These are phyloP conservation scores for Cladosporium sp. DNA, from an alignment of 2,329 filamentous ascomycete genomes.

Conservation along the genomic window DNA sequence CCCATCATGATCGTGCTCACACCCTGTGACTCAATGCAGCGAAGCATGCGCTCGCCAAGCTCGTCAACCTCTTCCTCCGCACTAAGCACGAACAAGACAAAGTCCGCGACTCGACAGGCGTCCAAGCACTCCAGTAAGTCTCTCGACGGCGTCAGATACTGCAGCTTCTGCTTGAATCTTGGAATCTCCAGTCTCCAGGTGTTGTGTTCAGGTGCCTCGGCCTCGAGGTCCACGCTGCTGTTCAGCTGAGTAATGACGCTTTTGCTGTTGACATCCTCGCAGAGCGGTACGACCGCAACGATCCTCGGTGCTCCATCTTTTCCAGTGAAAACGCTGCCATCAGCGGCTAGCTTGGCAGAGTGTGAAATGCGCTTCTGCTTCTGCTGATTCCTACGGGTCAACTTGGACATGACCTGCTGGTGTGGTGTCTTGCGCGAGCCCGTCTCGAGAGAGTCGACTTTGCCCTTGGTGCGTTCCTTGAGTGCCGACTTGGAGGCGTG, in stretches of 20 bases:
- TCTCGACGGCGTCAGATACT: slow-evolving; percentile 72
- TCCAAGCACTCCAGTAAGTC: slow-evolving; percentile 77
- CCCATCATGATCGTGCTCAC: slow-evolving; percentile 87
- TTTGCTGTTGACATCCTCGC: slow-evolving; percentile 64
- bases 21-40: slow-evolving; percentile 87
- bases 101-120: slow-evolving; percentile 83
- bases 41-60: slow-evolving; percentile 77
- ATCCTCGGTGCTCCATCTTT: slow-evolving; percentile 82
- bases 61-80: slow-evolving; percentile 79
- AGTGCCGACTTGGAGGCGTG: slow-evolving; percentile 85
- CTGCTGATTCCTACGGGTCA: slow-evolving; percentile 91
- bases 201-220: slow-evolving; percentile 56
- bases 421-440: slow-evolving; percentile 81
- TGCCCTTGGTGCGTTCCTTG: slow-evolving; percentile 83
- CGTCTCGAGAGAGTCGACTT: slow-evolving; percentile 67
- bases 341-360: slow-evolving; percentile 74
- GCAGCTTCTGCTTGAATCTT: slow-evolving; percentile 90
- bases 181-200: slow-evolving; percentile 67
- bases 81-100: slow-evolving; percentile 81
- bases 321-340: slow-evolving; percentile 78
- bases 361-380: slow-evolving; percentile 85
- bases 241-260: slow-evolving; percentile 69
- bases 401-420: slow-evolving; percentile 95
- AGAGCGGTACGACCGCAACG: slow-evolving; percentile 83
- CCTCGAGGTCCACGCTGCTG: slow-evolving; percentile 72